A percentile compares a stretch with the other conserved stretches of the same genome.
These are phyloP conservation scores for Raddia guianensis DNA, from an alignment of 176 grass and related monocot genomes.

Conservation along the genomic window DNA sequence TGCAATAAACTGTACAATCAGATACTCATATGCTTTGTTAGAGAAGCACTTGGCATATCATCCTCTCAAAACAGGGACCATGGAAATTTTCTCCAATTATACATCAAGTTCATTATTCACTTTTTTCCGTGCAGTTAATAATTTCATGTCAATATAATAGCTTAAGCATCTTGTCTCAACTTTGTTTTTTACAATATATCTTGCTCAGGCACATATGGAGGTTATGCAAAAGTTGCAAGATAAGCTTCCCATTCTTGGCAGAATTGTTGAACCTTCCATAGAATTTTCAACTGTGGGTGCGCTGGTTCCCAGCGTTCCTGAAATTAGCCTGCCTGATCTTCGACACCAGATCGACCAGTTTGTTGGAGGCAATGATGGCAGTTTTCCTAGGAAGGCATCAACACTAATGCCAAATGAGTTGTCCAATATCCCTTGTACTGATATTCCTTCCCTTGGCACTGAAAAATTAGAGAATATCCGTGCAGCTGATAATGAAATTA, in stretches of 20 bases:
- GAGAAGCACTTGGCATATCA: neutral
- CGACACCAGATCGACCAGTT: conserved; percentile 6
- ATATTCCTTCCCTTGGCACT: conserved; percentile 15
- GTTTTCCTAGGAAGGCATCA: conserved; percentile 1
- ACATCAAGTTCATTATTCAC: neutral
- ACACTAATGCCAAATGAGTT: conserved; percentile 24
- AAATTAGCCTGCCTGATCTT: conserved; percentile 18
- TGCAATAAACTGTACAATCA: neutral
- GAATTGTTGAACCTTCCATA: conserved; percentile 18
- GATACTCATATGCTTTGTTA: neutral
- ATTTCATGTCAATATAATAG: conserved; percentile 16
- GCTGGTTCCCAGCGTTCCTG: neutral
- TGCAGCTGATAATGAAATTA: conserved; percentile 22
- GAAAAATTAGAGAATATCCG: conserved; percentile 22
- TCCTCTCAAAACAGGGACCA: neutral
- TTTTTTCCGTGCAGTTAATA: neutral
- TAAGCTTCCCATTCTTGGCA: neutral
- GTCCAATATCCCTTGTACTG: neutral
- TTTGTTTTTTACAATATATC: neutral
- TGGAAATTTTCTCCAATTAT: conserved; percentile 1
- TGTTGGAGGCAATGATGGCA: conserved; percentile 22
- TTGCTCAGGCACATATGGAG: conserved; percentile 42
- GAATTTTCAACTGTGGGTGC: conserved; percentile 28
- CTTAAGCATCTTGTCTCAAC: neutral
- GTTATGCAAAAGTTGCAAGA: conserved; percentile 35